A percentile compares a stretch with the other conserved stretches of the same genome.
phyloP scores from a whole-genome alignment of 139 green algal genomes.

The Tetraselmis chui region DNA sequence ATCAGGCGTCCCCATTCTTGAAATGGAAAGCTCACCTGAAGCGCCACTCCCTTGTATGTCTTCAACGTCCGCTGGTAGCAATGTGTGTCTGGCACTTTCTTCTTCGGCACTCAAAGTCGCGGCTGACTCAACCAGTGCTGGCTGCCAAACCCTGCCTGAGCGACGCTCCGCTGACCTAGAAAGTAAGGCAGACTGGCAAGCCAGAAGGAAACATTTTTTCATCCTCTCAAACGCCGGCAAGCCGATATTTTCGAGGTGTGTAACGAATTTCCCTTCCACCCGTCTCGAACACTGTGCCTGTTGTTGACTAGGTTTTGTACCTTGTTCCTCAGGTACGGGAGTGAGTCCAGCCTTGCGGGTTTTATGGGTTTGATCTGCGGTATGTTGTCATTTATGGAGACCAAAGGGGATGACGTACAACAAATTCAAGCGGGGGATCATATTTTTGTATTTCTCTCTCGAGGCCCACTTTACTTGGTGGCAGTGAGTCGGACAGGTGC shows the following conservation, averaged over 20 bases:
- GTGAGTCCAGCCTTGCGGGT: not conserved
- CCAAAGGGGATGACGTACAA: constrained; percentile 33
- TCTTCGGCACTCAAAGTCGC: not conserved
- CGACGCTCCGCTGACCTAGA: not conserved
- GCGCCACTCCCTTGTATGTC: too few species aligned
- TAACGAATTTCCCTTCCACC: not conserved
- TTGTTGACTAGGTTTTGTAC: not conserved
- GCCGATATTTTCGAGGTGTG: not conserved
- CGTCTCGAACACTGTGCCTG: not conserved
- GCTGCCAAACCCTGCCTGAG: too few species aligned
- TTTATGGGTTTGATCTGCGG: not conserved
- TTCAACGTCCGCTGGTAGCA: too few species aligned
- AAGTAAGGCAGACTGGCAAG: not conserved
- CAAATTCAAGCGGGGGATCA: constrained; percentile 42
- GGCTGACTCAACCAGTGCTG: too few species aligned
- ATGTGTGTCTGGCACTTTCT: not conserved
- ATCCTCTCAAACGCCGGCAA: not conserved
- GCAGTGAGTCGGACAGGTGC: constrained; percentile 44
- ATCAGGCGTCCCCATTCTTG: not conserved
- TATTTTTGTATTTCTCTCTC: constrained; percentile 53
- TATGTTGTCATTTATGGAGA: constrained; percentile 35
- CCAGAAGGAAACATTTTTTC: not conserved
- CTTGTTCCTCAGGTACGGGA: not conserved
- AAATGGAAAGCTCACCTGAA: not conserved
- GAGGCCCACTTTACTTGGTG: constrained; percentile 59